A percentile compares a stretch with the other conserved stretches of the same genome.
Conservation (phyloP, 768 basidiomycete species). For the Tulasnella sp. region DNA sequence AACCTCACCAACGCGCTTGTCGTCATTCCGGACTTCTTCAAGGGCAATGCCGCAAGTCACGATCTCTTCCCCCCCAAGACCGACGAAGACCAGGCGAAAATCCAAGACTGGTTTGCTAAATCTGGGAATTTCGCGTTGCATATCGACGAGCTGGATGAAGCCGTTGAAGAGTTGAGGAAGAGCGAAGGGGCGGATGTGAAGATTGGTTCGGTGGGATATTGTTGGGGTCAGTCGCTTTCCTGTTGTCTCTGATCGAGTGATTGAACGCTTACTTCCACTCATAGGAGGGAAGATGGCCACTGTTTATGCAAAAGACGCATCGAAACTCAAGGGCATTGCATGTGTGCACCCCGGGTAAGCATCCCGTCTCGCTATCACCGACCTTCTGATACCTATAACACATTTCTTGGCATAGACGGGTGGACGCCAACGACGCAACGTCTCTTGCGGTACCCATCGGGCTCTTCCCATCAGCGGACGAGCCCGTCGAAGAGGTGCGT, state of each 20-base stretch:
- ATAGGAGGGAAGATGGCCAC: slow-evolving; percentile 24
- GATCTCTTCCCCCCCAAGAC: neutral
- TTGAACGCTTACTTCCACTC: slow-evolving; percentile 31
- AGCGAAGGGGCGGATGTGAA: slow-evolving; percentile 34
- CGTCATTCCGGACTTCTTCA: slow-evolving; percentile 2
- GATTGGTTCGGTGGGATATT: slow-evolving; percentile 37
- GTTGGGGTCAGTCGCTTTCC: slow-evolving; percentile 35
- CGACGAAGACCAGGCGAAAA: neutral
- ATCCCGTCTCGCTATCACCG: neutral
- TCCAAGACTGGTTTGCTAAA: neutral
- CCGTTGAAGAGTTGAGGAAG: slow-evolving; percentile 33
- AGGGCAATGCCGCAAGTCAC: neutral
- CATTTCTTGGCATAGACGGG: slow-evolving; percentile 40
- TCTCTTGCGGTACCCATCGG: slow-evolving; percentile 41
- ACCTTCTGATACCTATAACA: neutral
- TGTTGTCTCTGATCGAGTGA: neutral
- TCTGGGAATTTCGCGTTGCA: neutral
- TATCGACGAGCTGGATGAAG: slow-evolving; percentile 28
- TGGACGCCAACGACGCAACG: slow-evolving; percentile 32
- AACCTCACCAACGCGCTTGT: neutral
- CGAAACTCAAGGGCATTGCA: slow-evolving; percentile 31
- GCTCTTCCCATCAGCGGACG: slow-evolving; percentile 47
- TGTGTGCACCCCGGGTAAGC: slow-evolving; percentile 48
- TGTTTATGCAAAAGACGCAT: slow-evolving; percentile 29
- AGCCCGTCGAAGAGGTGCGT: slow-evolving; percentile 41